Evolutionary conservation across 805 yeast species (phyloP).

Genomic region (Kurtzmaniella cleridarum): DNA sequence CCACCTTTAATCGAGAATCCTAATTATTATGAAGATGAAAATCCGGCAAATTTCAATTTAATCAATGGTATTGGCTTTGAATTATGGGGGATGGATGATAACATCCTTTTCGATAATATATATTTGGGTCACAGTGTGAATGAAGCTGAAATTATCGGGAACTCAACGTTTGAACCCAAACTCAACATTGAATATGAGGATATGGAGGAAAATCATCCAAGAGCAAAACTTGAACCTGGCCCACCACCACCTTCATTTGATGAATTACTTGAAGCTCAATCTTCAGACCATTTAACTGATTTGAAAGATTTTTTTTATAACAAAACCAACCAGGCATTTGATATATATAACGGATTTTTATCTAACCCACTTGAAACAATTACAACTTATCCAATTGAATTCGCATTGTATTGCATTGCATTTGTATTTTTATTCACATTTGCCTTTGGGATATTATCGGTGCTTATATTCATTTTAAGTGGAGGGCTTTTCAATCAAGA

Average conservation of each 20-base stretch:
- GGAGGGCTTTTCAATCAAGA: slow-evolving; percentile 2
- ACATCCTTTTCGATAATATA: slow-evolving; percentile 74
- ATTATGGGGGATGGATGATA: slow-evolving; percentile 78
- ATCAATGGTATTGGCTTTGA: slow-evolving; percentile 85
- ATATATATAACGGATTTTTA: slow-evolving; percentile 34
- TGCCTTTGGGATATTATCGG: slow-evolving; percentile 38
- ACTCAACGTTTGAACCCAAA: slow-evolving; percentile 61
- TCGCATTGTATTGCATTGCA: slow-evolving; percentile 41
- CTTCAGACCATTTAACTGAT: slow-evolving; percentile 10
- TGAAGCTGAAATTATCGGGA: slow-evolving; percentile 84
- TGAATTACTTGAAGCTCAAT: slow-evolving; percentile 21
- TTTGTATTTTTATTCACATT: slow-evolving; percentile 37
- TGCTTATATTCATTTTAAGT: slow-evolving; percentile 23
- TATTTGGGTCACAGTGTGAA: slow-evolving; percentile 79
- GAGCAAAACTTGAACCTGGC: slow-evolving; percentile 35
- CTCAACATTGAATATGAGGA: slow-evolving; percentile 43
- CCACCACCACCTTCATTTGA: slow-evolving; percentile 40
- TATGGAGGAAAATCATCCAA: slow-evolving; percentile 37
- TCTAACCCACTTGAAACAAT: slow-evolving; percentile 42
- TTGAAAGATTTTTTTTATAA: slow-evolving; percentile 12
- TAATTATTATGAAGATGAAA: slow-evolving; percentile 50
- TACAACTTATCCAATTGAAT: slow-evolving; percentile 44
- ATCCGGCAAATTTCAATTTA: slow-evolving; percentile 52
- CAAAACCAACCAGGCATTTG: slow-evolving; percentile 21
- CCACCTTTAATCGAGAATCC: slow-evolving; percentile 70